phyloP scores from a whole-genome alignment of 805 yeast species.

The Naumovozyma baii region DNA sequence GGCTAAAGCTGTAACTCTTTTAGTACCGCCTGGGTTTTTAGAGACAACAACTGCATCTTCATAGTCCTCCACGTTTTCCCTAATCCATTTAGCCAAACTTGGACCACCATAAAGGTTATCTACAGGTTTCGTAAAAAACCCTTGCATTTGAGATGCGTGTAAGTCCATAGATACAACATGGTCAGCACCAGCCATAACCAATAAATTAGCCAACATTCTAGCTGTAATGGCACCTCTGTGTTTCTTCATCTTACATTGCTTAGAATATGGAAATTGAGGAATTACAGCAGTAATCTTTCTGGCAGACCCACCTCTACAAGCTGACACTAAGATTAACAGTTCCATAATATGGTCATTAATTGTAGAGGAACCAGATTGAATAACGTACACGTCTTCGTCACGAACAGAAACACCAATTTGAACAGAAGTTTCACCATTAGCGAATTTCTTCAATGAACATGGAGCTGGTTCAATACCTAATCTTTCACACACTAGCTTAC shows the following conservation, averaged over 20 bases:
- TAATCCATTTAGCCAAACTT: conserved; percentile 90
- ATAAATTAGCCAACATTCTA: conserved; percentile 88
- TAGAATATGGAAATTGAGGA: conserved; percentile 95
- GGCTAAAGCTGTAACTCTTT: conserved; percentile 95
- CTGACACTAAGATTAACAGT: conserved; percentile 80
- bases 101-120: conserved; percentile 96
- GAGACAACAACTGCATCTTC: conserved; percentile 89
- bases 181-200: conserved; percentile 98
- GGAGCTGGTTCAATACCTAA: conserved; percentile 93
- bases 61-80: conserved; percentile 79
- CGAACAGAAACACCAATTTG: conserved; percentile 91
- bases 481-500: conserved; percentile 78
- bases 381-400: conserved; percentile 92
- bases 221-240: conserved; percentile 99
- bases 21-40: conserved; percentile 98
- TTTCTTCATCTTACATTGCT: conserved; percentile 96
- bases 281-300: conserved; percentile 90
- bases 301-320: conserved; percentile 98
- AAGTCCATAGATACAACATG: conserved; percentile 97
- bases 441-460: conserved; percentile 80
- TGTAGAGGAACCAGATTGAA: conserved; percentile 83
- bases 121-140: conserved; percentile 93
- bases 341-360: conserved; percentile 95
- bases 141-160: conserved; percentile 97
- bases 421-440: conserved; percentile 96